A percentile compares a stretch with the other conserved stretches of the same genome.
phyloP scores from a whole-genome alignment of 345 rosid species.

The Cardiospermum halicacabum region DNA sequence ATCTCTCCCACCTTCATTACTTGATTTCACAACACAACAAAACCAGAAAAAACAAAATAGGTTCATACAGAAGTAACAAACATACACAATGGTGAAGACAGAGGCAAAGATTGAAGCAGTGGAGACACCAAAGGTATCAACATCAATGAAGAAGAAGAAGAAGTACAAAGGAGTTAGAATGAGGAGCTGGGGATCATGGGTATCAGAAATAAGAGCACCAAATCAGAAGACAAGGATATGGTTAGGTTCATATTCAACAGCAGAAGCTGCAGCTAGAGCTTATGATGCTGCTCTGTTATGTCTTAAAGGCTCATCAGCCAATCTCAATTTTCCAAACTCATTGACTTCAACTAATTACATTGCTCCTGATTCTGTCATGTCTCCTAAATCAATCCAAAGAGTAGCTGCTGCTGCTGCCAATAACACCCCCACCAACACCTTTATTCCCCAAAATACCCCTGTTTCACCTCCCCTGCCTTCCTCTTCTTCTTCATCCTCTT shows the following conservation, averaged over 20 bases:
- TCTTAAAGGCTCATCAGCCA: slow-evolving; percentile 77
- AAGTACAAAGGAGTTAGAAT: slow-evolving; percentile 94
- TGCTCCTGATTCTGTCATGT: slow-evolving; percentile 46
- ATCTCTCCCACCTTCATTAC: slow-evolving; percentile 12
- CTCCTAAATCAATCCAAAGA: slow-evolving; percentile 89
- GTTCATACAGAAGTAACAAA: too few species aligned
- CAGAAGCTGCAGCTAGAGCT: slow-evolving; percentile 97
- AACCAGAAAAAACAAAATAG: slow-evolving; percentile 14
- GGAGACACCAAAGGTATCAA: slow-evolving; percentile 27
- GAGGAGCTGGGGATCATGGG: slow-evolving; percentile 99
- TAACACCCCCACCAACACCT: background rate
- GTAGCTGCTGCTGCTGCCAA: slow-evolving; percentile 78
- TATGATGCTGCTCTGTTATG: slow-evolving; percentile 95
- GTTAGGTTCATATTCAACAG: slow-evolving; percentile 92
- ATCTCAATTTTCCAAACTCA: slow-evolving; percentile 79
- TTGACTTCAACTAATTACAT: slow-evolving; percentile 32
- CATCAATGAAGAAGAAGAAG: slow-evolving; percentile 37
- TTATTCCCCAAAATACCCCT: slow-evolving; percentile 10
- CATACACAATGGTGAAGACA: slow-evolving; percentile 68
- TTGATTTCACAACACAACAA: slow-evolving; percentile 5
- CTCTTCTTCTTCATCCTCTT: slow-evolving; percentile 9
- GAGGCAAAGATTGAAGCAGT: slow-evolving; percentile 41
- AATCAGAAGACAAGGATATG: slow-evolving; percentile 94
- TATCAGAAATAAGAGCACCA: slow-evolving; percentile 94
- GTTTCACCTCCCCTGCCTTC: slow-evolving; percentile 21